Conservation (phyloP, 2,329 filamentous ascomycete genomes). For the Pseudohalonectria lignicola region DNA sequence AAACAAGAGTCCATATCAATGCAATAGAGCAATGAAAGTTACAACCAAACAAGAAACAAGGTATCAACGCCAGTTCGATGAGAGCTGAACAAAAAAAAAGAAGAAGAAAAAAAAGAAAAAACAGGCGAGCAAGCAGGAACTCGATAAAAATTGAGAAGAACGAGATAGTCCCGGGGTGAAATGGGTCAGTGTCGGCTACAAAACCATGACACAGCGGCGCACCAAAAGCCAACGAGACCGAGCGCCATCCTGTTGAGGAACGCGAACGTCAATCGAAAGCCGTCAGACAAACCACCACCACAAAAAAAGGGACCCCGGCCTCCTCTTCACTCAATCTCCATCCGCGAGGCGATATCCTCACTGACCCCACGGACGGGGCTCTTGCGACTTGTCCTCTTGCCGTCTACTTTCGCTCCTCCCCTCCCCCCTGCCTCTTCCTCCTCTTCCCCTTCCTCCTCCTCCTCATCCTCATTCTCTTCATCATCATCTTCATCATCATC, state of each 20-base stretch:
- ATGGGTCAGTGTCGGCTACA: too few species aligned
- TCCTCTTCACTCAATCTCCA: conserved; percentile 46
- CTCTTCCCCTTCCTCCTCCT: conserved; percentile 23
- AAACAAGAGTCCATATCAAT: too few species aligned
- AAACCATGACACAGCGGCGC: too few species aligned
- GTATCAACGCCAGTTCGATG: too few species aligned
- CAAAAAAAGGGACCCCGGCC: too few species aligned
- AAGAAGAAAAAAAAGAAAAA: neutral
- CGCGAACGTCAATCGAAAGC: too few species aligned
- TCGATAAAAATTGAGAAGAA: neutral
- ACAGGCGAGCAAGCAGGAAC: neutral
- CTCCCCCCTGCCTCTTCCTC: conserved; percentile 11
- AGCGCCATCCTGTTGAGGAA: too few species aligned
- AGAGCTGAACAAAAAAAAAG: neutral
- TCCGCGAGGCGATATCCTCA: conserved; percentile 50
- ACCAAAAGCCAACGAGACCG: too few species aligned
- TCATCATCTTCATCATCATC: conserved; percentile 26
- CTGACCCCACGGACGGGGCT: conserved; percentile 43
- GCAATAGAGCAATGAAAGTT: too few species aligned
- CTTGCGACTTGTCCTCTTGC: conserved; percentile 18
- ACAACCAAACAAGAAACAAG: too few species aligned
- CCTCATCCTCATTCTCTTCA: conserved; percentile 25
- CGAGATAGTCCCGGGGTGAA: too few species aligned
- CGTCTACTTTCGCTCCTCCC: neutral
- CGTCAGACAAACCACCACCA: too few species aligned